Evolutionary conservation across 1,139 yeast species (phyloP), one percentile per base, ranked within the genome.

Genomic region (Pichia sp.): DNA sequence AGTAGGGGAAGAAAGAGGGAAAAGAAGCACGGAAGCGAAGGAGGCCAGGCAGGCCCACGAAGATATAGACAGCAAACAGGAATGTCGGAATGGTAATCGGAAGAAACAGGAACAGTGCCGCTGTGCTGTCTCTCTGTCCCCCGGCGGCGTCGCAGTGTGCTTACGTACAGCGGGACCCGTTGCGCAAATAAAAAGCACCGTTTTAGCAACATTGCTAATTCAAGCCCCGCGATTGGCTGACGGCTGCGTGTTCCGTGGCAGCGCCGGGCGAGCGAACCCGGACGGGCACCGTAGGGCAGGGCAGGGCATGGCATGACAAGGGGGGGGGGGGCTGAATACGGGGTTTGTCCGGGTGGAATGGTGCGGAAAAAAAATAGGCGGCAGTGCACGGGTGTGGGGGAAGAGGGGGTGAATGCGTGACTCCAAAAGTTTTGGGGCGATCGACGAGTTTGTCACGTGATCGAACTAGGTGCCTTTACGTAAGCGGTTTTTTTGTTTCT

Each of bases 1-100:
- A 36, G 24, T 17, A 36, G 9, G 41, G 46, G 48, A 17, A 50
- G 12, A 8, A 44, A 40, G n/a, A 24, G 12, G 49, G 20, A 20
- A 10, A 20, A 12, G 30, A 42, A 27, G 14, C 41, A 36, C 16
- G 36, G 30, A 27, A 27, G 29, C 29, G 29, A 27, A 27, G 29
- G 29, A 27, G 29, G 29, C 29, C 29, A 27, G 29, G 29, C 7
- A 27, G 29, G 29, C 29, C 29, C 29, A 27, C 29, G 29, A 27
- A 27, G 29, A 27, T 27, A 27, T 27, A 38, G 17, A 38, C 41
- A 38, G 16, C 10, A 36, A 45, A 45, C 20, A 10, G 48, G 36
- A 27, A 30, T 12, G 48, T 45, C 34, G 48, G 17, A 45, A 45
- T 45, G 24, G 48, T 24, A 45, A 45, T 45, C 33, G 46, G 46